phyloP scores from a whole-genome alignment of 352 stramenopile genomes.

The Phytophthora megakarya region DNA sequence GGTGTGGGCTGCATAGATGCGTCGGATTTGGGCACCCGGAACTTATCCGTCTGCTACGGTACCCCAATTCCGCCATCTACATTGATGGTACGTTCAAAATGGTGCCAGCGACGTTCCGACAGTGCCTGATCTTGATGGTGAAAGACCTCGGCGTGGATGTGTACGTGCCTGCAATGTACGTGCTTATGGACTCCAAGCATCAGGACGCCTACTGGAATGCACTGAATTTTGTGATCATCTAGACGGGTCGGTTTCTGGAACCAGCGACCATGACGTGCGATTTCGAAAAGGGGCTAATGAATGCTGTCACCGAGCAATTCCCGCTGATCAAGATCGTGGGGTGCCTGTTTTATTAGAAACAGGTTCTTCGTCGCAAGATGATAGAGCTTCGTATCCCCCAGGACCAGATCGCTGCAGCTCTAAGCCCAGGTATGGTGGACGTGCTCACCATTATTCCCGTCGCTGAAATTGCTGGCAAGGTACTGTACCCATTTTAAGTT shows the following conservation, averaged over 20 bases:
- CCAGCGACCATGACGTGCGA: slow-evolving; percentile 8
- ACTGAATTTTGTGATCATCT: slow-evolving; percentile 9
- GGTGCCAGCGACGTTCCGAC: background rate
- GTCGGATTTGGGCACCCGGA: slow-evolving; percentile 17
- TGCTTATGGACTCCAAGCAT: slow-evolving; percentile 13
- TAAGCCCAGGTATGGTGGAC: too few relatives aligned
- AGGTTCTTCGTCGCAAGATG: slow-evolving; percentile 23
- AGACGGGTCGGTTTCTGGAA: slow-evolving; percentile 7
- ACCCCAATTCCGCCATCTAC: background rate
- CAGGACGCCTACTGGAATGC: slow-evolving; percentile 12
- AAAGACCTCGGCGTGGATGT: background rate
- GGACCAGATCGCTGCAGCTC: too few relatives aligned
- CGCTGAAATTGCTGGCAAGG: too few relatives aligned
- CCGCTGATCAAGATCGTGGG: slow-evolving; percentile 10
- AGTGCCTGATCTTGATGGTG: slow-evolving; percentile 13
- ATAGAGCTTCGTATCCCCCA: slow-evolving; percentile 4
- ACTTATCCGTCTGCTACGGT: slow-evolving; percentile 5
- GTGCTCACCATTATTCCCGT: too few relatives aligned
- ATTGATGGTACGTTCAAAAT: slow-evolving; percentile 14
- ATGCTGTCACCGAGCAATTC: slow-evolving; percentile 17
- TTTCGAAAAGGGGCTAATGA: slow-evolving; percentile 21
- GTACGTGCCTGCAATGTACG: slow-evolving; percentile 10
- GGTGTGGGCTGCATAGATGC: background rate
- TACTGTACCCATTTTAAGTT: too few relatives aligned
- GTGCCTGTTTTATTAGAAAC: slow-evolving; percentile 22